phyloP scores from a whole-genome alignment of 768 basidiomycete genomes.

The Fibroporia radiculosa region DNA sequence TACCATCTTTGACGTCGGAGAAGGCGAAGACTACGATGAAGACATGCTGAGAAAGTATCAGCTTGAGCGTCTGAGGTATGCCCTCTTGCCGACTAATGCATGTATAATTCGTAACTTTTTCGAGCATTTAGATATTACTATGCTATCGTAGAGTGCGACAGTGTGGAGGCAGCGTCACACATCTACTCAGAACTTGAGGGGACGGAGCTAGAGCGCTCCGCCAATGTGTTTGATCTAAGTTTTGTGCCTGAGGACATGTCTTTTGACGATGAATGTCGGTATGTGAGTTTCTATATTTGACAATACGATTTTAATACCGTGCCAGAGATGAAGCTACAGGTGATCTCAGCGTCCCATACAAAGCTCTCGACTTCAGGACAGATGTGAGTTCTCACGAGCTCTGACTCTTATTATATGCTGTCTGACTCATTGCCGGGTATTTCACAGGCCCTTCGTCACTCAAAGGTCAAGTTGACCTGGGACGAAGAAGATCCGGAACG shows the following conservation, averaged over 20 bases:
- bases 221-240: constrained; percentile 92
- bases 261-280: constrained; percentile 76
- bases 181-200: constrained; percentile 85
- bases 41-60: constrained; percentile 87
- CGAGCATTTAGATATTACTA: constrained; percentile 85
- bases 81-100: constrained; percentile 7
- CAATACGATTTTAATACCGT: not conserved
- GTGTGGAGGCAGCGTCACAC: constrained; percentile 65
- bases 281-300: constrained; percentile 9
- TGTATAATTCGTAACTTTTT: not conserved
- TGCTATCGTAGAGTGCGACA: constrained; percentile 86
- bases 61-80: constrained; percentile 82
- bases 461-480: constrained; percentile 97
- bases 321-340: constrained; percentile 79
- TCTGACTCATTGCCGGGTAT: not conserved
- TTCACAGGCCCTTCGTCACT: constrained; percentile 85
- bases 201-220: constrained; percentile 92
- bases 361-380: constrained; percentile 83
- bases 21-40: constrained; percentile 77
- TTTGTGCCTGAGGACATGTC: constrained; percentile 87
- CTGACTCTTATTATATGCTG: too few relatives aligned
- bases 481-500: constrained; percentile 95
- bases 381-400: constrained; percentile 67
- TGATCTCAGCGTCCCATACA: constrained; percentile 51
- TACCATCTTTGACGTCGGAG: constrained; percentile 58